Evolutionary conservation across 306 rosid species (phyloP).

Genomic region (Rosa persica): DNA sequence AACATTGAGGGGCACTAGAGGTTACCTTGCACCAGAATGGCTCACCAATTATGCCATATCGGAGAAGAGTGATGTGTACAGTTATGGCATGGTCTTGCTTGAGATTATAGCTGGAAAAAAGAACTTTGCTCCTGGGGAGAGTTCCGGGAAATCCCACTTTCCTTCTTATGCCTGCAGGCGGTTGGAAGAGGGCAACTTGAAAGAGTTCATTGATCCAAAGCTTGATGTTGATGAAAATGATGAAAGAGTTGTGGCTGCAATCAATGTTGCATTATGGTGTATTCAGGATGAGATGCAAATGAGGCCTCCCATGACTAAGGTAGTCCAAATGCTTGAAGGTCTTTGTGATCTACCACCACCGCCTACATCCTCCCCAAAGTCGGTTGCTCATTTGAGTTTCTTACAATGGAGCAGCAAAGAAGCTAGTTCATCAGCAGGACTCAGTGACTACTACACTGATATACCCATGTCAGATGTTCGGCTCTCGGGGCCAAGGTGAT

Average conservation of each 20-base stretch:
- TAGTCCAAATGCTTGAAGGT: conserved; percentile 43
- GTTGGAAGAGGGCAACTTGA: conserved; percentile 51
- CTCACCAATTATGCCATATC: conserved; percentile 39
- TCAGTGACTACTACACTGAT: conserved; percentile 21
- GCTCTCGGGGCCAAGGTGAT: conserved; percentile 39
- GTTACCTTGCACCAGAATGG: conserved; percentile 50
- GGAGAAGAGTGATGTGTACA: conserved; percentile 46
- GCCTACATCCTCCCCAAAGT: conserved; percentile 3
- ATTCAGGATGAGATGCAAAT: conserved; percentile 38
- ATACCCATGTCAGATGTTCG: conserved; percentile 26
- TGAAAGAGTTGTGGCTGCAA: conserved; percentile 26
- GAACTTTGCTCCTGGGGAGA: conserved; percentile 21
- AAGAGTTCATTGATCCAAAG: conserved; percentile 48
- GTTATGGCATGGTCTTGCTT: conserved; percentile 42
- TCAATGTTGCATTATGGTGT: conserved; percentile 41
- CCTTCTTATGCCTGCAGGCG: conserved; percentile 32
- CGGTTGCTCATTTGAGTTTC: conserved; percentile 12
- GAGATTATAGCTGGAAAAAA: conserved; percentile 41
- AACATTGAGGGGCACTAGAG: conserved; percentile 41
- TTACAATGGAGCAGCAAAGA: conserved; percentile 34
- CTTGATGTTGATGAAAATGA: conserved; percentile 50
- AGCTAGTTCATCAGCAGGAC: conserved; percentile 11
- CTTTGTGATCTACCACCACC: conserved; percentile 24
- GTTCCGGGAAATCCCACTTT: conserved; percentile 34
- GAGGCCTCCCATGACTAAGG: conserved; percentile 46